Conservation (phyloP, 495 filamentous ascomycete genomes). For the Neurospora sp. region DNA sequence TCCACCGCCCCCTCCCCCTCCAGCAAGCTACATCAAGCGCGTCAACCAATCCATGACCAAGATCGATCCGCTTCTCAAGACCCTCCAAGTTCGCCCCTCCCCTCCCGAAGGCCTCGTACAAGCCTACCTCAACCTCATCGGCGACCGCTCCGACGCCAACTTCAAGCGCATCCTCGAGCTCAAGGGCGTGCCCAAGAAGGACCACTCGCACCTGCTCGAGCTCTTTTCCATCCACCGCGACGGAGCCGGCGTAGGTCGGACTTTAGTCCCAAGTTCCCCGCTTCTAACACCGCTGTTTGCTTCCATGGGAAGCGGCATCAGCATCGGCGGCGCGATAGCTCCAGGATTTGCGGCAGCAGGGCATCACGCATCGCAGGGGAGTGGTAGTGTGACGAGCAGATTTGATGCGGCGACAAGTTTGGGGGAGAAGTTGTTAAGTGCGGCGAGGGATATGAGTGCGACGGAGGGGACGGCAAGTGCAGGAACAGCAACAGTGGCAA, state of each 20-base stretch:
- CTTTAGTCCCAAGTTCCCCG: conserved; percentile 47
- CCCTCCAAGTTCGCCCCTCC: conserved; percentile 83
- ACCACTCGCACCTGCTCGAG: conserved; percentile 76
- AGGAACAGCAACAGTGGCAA: conserved; percentile 26
- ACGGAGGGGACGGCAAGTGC: conserved; percentile 42
- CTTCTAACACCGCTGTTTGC: conserved; percentile 52
- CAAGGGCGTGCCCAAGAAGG: conserved; percentile 73
- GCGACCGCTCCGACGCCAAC: conserved; percentile 81
- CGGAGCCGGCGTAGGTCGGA: conserved; percentile 45
- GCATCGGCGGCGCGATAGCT: conserved; percentile 7
- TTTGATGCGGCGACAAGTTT: conserved; percentile 63
- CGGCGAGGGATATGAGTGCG: conserved; percentile 76
- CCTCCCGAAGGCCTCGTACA: conserved; percentile 92
- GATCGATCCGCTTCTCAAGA: conserved; percentile 89
- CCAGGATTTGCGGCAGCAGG: conserved; percentile 1
- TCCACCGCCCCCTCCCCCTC: conserved; percentile 32
- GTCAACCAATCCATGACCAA: conserved; percentile 76
- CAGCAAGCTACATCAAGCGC: conserved; percentile 69
- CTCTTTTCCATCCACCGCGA: conserved; percentile 76
- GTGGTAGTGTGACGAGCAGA: conserved; percentile 47
- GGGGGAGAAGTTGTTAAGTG: conserved; percentile 65
- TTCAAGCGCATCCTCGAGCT: conserved; percentile 95
- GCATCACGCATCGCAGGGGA: conserved; percentile 27
- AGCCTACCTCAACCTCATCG: conserved; percentile 92
- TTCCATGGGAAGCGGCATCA: conserved; percentile 3